These are phyloP conservation scores for Neospora caninum DNA, from an alignment of 169 alveolate genomes.

Conservation along the genomic window DNA sequence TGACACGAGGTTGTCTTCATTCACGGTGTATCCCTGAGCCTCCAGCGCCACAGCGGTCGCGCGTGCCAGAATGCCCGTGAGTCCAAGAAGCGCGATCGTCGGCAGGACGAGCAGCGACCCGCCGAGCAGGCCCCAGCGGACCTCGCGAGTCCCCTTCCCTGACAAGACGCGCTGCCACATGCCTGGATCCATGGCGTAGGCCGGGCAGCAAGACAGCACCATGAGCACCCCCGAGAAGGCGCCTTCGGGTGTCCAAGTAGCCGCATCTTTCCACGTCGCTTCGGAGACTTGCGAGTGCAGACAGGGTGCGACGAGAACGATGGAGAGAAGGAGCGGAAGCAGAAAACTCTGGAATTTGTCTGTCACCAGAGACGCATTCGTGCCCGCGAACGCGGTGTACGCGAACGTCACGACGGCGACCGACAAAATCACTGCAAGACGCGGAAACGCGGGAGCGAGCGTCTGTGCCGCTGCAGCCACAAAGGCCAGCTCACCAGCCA, in stretches of 20 bases:
- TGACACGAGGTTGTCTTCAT: neutral
- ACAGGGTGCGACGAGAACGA: neutral
- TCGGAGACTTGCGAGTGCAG: neutral
- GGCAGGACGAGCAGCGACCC: neutral
- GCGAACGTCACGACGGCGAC: neutral
- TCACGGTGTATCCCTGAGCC: neutral
- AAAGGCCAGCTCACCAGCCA: slow-evolving; percentile 31
- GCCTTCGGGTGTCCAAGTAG: neutral
- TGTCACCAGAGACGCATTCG: neutral
- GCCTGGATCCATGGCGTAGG: slow-evolving; percentile 43
- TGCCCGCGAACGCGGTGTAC: neutral
- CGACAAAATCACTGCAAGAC: neutral
- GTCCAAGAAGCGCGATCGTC: neutral
- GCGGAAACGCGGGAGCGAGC: neutral
- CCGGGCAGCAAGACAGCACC: slow-evolving; percentile 31
- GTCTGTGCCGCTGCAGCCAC: slow-evolving; percentile 27
- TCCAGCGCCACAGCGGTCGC: neutral
- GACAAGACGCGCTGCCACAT: slow-evolving; percentile 29
- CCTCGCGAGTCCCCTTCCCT: neutral
- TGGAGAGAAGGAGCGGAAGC: neutral
- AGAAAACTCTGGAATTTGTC: neutral
- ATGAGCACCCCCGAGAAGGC: slow-evolving; percentile 10
- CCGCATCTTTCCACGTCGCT: neutral
- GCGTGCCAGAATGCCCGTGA: slow-evolving; percentile 8
- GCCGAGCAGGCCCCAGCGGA: neutral